Evolutionary conservation across 768 basidiomycete genomes (phyloP).

Genomic region (Cystobasidium onofrii): DNA sequence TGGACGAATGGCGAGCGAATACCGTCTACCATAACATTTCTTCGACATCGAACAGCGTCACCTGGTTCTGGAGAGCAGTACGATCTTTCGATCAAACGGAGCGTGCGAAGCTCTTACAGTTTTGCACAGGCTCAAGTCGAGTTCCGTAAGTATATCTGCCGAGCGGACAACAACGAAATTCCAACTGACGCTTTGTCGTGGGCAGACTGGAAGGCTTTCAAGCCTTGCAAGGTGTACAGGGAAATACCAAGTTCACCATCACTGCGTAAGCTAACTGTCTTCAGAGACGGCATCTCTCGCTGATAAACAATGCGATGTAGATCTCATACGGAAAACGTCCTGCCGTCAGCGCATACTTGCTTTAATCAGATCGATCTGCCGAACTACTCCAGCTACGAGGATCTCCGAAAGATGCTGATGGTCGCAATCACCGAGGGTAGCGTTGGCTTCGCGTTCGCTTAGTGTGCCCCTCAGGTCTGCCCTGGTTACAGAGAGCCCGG

Average conservation of each 20-base stretch:
- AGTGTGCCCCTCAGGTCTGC: background rate
- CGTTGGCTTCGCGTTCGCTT: constrained; percentile 27
- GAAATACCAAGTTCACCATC: constrained; percentile 38
- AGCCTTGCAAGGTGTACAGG: constrained; percentile 60
- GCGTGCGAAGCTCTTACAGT: constrained; percentile 90
- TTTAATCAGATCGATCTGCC: constrained; percentile 59
- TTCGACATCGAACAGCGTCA: constrained; percentile 75
- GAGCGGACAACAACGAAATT: too few species aligned
- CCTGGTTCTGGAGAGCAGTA: constrained; percentile 99
- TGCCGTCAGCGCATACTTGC: constrained; percentile 41
- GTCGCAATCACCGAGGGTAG: constrained; percentile 74
- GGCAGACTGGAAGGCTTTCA: constrained; percentile 80
- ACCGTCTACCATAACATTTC: constrained; percentile 84
- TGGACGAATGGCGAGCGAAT: constrained; percentile 91
- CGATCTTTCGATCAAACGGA: constrained; percentile 97
- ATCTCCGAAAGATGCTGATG: constrained; percentile 79
- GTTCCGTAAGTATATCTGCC: constrained; percentile 36
- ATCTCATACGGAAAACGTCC: constrained; percentile 4
- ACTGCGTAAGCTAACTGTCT: constrained; percentile 29
- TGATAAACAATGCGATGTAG: background rate
- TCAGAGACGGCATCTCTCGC: background rate
- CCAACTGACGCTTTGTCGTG: constrained; percentile 48
- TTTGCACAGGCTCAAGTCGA: constrained; percentile 58
- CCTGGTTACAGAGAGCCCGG: too few species aligned
- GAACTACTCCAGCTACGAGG: constrained; percentile 90